Evolutionary conservation across 805 yeast species (phyloP), one percentile per base, ranked within the genome.

Genomic region (Zygotorulaspora chibaensis): DNA sequence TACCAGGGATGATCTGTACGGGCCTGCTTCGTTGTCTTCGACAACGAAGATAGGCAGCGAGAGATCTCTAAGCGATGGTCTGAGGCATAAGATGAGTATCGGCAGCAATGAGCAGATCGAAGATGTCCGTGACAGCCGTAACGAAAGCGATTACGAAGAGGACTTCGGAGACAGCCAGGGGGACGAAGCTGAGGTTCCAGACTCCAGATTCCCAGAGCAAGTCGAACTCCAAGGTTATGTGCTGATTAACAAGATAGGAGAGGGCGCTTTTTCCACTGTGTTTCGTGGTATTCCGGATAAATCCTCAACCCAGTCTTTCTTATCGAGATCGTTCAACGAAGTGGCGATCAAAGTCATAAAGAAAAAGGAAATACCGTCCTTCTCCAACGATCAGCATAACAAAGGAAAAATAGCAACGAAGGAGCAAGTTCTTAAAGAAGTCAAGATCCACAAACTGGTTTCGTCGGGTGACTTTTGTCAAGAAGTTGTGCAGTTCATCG

Each of bases 251-350:
- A 74, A 75, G 57, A 75, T 86, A 51, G 95, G 95, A 8, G 93
- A 86, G 62, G 95, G 95, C 20, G 90, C 95, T 0, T 86, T 86
- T 54, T 83, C 90, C 2, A 75, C 79, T 26, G 95, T 86, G 13
- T 83, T 80, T 65, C 77, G 77, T 43, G 90, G 87, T 20, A 40
- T 57, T n/a, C 70, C 62, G 17, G 43, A 53, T 17, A 43, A 43
- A 12, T 40, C 44, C 15, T 53, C 55, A 26, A 28, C 49, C 8
- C 36, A 44, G 23, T 34, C 48, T 13, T 47, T 47, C 35, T 27
- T 54, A 25, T 37, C 46, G 18, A 50, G 45, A 36, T 47, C 43
- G 27, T 56, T 46, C 52, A 51, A 51, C 30, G 54, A 53, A 39
- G 78, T 77, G 17, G 83, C 83, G 1, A 67, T 78, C 30, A 78